phyloP scores from a whole-genome alignment of 257 asterid species.

The Solanum sejunctum region DNA sequence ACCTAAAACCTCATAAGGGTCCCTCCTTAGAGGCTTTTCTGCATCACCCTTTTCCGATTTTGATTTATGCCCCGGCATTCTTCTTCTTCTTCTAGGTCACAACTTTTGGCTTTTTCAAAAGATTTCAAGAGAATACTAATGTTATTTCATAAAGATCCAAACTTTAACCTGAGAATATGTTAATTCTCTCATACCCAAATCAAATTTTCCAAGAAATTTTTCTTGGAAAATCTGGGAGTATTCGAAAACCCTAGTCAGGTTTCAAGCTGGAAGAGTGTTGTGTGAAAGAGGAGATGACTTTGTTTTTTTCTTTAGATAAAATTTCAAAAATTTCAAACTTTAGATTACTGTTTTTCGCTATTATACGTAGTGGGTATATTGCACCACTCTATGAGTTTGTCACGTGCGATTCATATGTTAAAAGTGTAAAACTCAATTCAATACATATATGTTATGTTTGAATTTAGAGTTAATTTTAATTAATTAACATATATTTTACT shows the following conservation, averaged over 20 bases:
- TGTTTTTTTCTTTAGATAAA: conserved; percentile 4
- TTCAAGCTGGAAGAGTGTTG: conserved; percentile 17
- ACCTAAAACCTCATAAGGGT: conserved; percentile 94
- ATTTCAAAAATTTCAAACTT: not conserved
- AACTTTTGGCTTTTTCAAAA: not conserved
- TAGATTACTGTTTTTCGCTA: not conserved
- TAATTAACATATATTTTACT: no score
- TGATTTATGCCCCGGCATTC: conserved; percentile 72
- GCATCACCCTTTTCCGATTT: conserved; percentile 55
- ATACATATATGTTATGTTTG: no score
- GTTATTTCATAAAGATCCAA: not conserved
- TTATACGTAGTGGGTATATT: not conserved
- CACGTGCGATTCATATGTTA: not conserved
- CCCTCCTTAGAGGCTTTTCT: conserved; percentile 65
- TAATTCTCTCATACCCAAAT: not conserved
- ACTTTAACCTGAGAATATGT: not conserved
- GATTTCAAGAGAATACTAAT: not conserved
- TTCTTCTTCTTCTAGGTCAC: not conserved
- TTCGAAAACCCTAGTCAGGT: conserved; percentile 11
- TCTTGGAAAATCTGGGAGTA: not conserved
- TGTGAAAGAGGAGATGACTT: not conserved
- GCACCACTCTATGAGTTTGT: not conserved
- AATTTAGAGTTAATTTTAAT: no score
- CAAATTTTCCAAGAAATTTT: not conserved
- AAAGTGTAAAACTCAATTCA: no score